Evolutionary conservation across 495 filamentous ascomycete genomes (phyloP), one percentile per base, ranked within the genome.

Genomic region (Aspergillus coremiiformis): DNA sequence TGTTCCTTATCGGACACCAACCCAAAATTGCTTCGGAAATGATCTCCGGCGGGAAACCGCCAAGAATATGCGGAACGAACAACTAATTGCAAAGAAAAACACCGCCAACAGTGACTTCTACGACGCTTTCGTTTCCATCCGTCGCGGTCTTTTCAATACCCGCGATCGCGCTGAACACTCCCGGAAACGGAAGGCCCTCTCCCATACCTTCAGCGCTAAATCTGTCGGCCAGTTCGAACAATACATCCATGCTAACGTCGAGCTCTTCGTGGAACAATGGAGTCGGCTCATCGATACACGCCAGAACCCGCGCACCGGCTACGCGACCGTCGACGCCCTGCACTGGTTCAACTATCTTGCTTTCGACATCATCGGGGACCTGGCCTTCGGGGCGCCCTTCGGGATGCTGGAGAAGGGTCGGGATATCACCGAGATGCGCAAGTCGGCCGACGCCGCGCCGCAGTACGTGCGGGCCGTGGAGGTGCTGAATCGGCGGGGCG

Each of bases 271-370:
- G 11, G 72, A 72, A 51, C 84, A 89, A 64, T 89, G 86, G 84
- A 84, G 86, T 60, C 66, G 67, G 15, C 59, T 89, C 3, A 59
- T 69, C 11, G 57, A 72, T 2, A 60, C 66, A 0, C 79, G 53
- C 66, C 72, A 47, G 59, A 76, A 64, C 57, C 68, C 71, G 14
- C 66, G 66, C 51, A 71, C 64, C 37, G 73, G 71, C 19, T 87
- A 77, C 58, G 78, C 74, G 9, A 74, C 81, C 50, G 68, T 95
- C 41, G 89, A 95, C 61, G 86, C 83, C 43, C 77, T 96, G 23
- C 78, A 90, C 62, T 96, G 90, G 90, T 93, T 92, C 78, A 96
- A 96, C 70, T 95, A 86, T 66, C 78, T 95, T 9, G 90, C 90
- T 37, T 96, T 96, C 57, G 90, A 96, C 58, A 88, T 93, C 48